These are phyloP conservation scores for Lachnellula subtilissima DNA, from an alignment of 2,329 filamentous ascomycete genomes.

Conservation along the genomic window DNA sequence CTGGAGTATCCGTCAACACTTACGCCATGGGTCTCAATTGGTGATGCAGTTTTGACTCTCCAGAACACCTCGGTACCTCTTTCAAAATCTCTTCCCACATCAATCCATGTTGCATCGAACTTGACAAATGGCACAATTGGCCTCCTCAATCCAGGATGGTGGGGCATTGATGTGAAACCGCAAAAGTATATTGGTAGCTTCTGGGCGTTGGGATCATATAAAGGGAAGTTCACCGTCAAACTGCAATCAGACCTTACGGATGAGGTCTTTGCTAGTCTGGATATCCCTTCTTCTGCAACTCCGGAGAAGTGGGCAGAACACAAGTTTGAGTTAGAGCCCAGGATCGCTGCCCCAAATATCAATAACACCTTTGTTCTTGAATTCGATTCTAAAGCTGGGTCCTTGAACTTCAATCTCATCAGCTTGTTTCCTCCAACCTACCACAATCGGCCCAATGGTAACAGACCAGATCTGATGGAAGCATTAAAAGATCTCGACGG, in stretches of 20 bases:
- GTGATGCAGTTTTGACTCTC: constrained; percentile 24
- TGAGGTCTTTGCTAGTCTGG: constrained; percentile 17
- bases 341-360: constrained; percentile 20
- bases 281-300: constrained; percentile 13
- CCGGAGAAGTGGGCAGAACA: constrained; percentile 22
- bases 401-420: constrained; percentile 53
- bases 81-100: constrained; percentile 23
- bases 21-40: constrained; percentile 31
- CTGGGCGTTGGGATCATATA: constrained; percentile 21
- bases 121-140: constrained; percentile 38
- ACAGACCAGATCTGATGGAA: constrained; percentile 50
- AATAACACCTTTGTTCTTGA: constrained; percentile 54
- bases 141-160: constrained; percentile 50
- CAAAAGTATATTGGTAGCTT: constrained; percentile 29
- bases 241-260: constrained; percentile 15
- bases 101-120: constrained; percentile 24
- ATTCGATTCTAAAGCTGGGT: constrained; percentile 42
- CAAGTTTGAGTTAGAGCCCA: constrained; percentile 17
- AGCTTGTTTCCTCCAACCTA: constrained; percentile 58
- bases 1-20: constrained; percentile 43
- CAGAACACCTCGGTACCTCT: constrained; percentile 29
- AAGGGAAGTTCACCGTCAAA: constrained; percentile 29
- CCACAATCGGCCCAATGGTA: constrained; percentile 51
- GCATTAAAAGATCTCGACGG: constrained; percentile 48
- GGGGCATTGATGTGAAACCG: constrained; percentile 42